A percentile compares a stretch with the other conserved stretches of the same genome.
These are phyloP conservation scores for Leccinellum albellum DNA, from an alignment of 768 basidiomycete genomes.

Conservation along the genomic window DNA sequence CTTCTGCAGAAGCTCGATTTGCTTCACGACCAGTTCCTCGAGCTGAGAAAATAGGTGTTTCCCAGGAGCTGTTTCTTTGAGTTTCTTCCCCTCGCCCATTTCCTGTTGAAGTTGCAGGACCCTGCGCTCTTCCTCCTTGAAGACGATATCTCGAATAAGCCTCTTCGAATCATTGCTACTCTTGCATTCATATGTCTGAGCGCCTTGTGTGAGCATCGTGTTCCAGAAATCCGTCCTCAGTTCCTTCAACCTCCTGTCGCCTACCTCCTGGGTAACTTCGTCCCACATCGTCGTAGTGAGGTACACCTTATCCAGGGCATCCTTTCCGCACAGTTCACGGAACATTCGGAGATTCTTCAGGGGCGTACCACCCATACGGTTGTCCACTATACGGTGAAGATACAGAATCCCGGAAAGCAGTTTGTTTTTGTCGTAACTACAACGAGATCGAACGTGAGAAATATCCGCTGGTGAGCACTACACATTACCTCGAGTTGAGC, in stretches of 20 bases:
- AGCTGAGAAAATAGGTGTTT: neutral
- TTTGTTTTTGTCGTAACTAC: constrained; percentile 8
- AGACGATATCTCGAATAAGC: neutral
- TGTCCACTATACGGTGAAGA: constrained; percentile 39
- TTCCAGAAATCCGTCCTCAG: constrained; percentile 2
- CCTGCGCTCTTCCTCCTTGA: neutral
- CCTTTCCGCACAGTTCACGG: constrained; percentile 22
- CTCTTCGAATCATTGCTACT: neutral
- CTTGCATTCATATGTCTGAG: neutral
- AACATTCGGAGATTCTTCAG: constrained; percentile 35
- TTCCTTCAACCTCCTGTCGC: constrained; percentile 8
- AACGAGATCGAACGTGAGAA: neutral
- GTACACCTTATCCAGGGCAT: constrained; percentile 30
- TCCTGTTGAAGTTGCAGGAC: neutral
- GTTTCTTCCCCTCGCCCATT: neutral
- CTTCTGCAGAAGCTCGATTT: neutral
- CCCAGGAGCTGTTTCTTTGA: neutral
- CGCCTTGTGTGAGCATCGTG: constrained; percentile 1
- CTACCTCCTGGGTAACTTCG: constrained; percentile 29
- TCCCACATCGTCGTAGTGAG: constrained; percentile 26
- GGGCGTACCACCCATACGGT: constrained; percentile 33
- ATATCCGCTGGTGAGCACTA: neutral
- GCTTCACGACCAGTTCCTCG: neutral
- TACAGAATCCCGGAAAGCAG: constrained; percentile 35
- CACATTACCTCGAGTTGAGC: constrained; percentile 11